Evolutionary conservation across 108 stramenopile genomes (phyloP).

Genomic region (Stephanodiscus minutulus): DNA sequence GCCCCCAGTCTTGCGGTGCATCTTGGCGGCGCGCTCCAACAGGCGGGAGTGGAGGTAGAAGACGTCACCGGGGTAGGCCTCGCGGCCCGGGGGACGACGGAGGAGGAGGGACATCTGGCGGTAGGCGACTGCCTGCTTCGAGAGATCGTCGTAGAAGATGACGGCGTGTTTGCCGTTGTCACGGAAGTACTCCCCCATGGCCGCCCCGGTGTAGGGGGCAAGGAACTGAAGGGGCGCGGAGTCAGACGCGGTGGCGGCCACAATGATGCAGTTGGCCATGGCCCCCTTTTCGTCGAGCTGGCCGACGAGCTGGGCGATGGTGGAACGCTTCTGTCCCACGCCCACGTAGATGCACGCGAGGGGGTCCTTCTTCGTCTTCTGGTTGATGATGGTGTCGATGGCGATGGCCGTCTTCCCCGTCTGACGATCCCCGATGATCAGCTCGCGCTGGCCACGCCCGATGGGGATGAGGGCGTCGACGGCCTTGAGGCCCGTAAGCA

Average conservation of each 20-base stretch:
- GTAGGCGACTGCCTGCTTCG: constrained; percentile 99
- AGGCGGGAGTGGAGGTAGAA: constrained; percentile 99
- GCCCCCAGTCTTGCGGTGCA: constrained; percentile 94
- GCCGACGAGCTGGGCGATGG: constrained; percentile 99
- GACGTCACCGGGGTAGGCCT: constrained; percentile 99
- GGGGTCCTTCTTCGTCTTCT: constrained; percentile 99
- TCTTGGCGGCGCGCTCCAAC: constrained; percentile 99
- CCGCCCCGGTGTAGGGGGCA: constrained; percentile 98
- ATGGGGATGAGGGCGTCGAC: constrained; percentile 99
- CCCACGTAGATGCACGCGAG: constrained; percentile 99
- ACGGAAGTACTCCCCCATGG: constrained; percentile 99
- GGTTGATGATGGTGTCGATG: constrained; percentile 99
- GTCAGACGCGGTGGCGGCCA: constrained; percentile 99
- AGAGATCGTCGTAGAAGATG: constrained; percentile 99
- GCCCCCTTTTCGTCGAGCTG: constrained; percentile 97
- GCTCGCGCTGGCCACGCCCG: constrained; percentile 98
- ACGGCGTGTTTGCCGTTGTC: constrained; percentile 99
- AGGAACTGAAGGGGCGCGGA: constrained; percentile 99
- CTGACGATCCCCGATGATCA: constrained; percentile 99
- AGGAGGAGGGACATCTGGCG: constrained; percentile 99
- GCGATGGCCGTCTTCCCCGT: constrained; percentile 99
- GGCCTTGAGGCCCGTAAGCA: constrained; percentile 99
- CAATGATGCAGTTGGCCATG: constrained; percentile 98
- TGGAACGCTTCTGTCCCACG: constrained; percentile 99
- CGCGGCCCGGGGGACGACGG: constrained; percentile 99